phyloP scores from a whole-genome alignment of 1,139 yeast species.

The Scheffersomyces cryptocercus region DNA sequence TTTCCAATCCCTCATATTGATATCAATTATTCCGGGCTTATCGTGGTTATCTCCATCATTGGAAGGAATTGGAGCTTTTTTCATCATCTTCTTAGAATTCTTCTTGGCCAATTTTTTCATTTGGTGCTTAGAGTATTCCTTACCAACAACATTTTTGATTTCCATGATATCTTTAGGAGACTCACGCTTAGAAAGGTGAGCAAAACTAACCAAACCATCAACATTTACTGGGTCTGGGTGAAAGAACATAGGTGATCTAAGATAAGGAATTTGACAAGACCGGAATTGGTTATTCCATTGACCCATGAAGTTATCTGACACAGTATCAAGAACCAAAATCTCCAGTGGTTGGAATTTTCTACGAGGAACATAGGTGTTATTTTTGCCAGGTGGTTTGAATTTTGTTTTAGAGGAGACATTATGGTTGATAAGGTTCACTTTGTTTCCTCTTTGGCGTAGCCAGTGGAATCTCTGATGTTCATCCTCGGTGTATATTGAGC shows the following conservation, averaged over 20 bases:
- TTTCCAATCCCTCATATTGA: conserved; percentile 48
- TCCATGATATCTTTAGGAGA: conserved; percentile 35
- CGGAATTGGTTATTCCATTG: conserved; percentile 50
- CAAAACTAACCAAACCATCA: conserved; percentile 46
- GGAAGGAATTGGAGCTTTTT: conserved; percentile 16
- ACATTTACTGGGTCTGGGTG: conserved; percentile 50
- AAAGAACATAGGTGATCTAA: conserved; percentile 54
- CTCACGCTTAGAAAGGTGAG: conserved; percentile 33
- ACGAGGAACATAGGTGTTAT: conserved; percentile 14
- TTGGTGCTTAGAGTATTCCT: conserved; percentile 47
- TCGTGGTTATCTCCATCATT: conserved; percentile 20
- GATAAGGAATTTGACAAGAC: conserved; percentile 42
- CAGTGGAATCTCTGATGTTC: conserved; percentile 46
- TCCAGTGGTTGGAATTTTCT: conserved; percentile 23
- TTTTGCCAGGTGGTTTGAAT: conserved; percentile 14
- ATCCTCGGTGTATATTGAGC: conserved; percentile 41
- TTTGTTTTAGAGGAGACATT: conserved; percentile 15
- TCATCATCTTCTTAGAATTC: conserved; percentile 9
- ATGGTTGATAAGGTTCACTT: conserved; percentile 25
- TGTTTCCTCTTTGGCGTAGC: conserved; percentile 33
- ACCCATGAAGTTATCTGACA: conserved; percentile 32
- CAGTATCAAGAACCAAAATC: conserved; percentile 34
- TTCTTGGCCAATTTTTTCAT: conserved; percentile 31
- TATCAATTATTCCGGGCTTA: conserved; percentile 35
- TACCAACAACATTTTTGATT: conserved; percentile 48